phyloP scores from a whole-genome alignment of 441 rosid genomes.

The Aquilaria agallochum region DNA sequence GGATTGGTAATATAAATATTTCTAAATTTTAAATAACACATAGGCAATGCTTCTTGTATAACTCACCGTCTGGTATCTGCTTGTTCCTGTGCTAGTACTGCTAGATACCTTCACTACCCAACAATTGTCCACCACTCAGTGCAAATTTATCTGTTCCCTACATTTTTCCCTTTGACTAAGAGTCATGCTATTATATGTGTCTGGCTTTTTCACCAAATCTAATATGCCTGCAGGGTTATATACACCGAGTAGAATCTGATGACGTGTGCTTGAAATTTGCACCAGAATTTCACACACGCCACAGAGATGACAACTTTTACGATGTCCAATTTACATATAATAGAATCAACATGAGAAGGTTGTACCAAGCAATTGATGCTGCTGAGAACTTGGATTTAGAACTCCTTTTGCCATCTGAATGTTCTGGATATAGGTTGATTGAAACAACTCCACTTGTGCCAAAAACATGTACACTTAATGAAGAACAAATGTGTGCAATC shows the following conservation, averaged over 20 bases:
- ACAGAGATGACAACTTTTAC: constrained; percentile 37
- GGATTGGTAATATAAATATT: too few species aligned
- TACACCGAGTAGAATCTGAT: constrained; percentile 72
- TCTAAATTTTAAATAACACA: too few species aligned
- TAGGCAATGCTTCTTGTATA: too few species aligned
- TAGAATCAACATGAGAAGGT: constrained; percentile 49
- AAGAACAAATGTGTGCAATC: constrained; percentile 54
- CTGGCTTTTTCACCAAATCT: background rate
- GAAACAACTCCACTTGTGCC: constrained; percentile 43
- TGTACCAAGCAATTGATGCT: constrained; percentile 59
- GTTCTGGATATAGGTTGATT: constrained; percentile 35
- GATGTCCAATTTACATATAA: constrained; percentile 56
- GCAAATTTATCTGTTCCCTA: background rate
- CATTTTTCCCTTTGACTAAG: background rate
- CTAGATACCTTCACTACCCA: too few species aligned
- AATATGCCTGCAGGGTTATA: constrained; percentile 40
- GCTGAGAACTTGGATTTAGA: constrained; percentile 29
- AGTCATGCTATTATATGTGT: background rate
- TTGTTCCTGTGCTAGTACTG: too few species aligned
- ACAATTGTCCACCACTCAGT: too few species aligned
- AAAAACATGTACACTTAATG: constrained; percentile 42
- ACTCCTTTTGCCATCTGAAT: constrained; percentile 50
- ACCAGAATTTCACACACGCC: constrained; percentile 35
- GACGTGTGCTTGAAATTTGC: constrained; percentile 57
- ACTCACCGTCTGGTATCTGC: too few species aligned